Conservation (phyloP, 2,329 filamentous ascomycete genomes). For the Exophiala dermatitidis region DNA sequence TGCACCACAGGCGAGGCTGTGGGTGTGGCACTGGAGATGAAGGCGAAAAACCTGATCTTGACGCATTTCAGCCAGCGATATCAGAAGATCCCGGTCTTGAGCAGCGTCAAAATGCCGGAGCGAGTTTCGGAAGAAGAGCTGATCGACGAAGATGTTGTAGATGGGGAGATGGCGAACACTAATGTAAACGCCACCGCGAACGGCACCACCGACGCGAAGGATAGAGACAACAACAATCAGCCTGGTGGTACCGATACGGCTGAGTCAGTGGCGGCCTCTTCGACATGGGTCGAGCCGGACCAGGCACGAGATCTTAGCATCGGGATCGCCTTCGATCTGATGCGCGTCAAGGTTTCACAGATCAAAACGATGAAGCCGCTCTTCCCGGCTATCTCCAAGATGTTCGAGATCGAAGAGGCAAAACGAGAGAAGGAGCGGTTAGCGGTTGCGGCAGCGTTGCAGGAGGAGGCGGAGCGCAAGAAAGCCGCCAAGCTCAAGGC, state of each 20-base stretch:
- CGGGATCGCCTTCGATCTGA: slow-evolving; percentile 56
- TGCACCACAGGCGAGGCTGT: slow-evolving; percentile 83
- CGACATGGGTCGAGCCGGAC: slow-evolving; percentile 16
- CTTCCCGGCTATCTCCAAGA: slow-evolving; percentile 48
- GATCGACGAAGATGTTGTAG: slow-evolving; percentile 23
- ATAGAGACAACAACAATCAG: background rate
- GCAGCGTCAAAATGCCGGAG: slow-evolving; percentile 21
- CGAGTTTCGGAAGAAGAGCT: slow-evolving; percentile 22
- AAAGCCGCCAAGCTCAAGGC: slow-evolving; percentile 7
- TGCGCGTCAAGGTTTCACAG: slow-evolving; percentile 55
- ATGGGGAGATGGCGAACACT: slow-evolving; percentile 17
- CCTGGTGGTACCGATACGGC: background rate
- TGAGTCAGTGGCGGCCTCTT: background rate
- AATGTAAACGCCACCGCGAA: too few species aligned
- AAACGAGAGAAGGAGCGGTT: slow-evolving; percentile 19
- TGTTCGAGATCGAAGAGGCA: slow-evolving; percentile 40
- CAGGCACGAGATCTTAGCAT: slow-evolving; percentile 43
- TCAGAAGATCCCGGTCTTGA: slow-evolving; percentile 59
- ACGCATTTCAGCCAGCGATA: slow-evolving; percentile 97
- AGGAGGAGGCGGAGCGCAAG: slow-evolving; percentile 6
- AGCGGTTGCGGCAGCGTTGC: slow-evolving; percentile 4
- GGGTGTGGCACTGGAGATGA: slow-evolving; percentile 67
- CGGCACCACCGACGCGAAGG: background rate
- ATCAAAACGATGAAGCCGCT: slow-evolving; percentile 52
- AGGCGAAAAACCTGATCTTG: slow-evolving; percentile 69